phyloP scores from a whole-genome alignment of 2,329 filamentous ascomycete genomes.

The Xylaria sp. region DNA sequence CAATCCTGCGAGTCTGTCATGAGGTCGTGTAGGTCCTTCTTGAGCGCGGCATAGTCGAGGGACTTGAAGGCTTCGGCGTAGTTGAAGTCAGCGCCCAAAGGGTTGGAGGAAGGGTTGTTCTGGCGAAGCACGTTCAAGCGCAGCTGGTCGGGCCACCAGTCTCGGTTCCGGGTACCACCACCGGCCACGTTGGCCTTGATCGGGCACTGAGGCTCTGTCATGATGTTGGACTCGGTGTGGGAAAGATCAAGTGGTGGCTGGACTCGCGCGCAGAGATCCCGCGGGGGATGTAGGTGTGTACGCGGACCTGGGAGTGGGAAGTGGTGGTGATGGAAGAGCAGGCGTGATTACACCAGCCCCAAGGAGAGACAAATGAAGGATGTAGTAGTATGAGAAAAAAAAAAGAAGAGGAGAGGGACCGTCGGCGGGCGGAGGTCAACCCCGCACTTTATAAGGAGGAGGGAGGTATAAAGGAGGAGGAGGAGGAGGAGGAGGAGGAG shows the following conservation, averaged over 20 bases:
- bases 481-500: neutral
- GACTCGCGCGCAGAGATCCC: neutral
- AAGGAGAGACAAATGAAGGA: neutral
- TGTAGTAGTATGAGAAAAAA: neutral
- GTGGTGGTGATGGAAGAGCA: neutral
- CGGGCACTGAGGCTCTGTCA: slow-evolving; percentile 37
- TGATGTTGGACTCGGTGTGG: slow-evolving; percentile 22
- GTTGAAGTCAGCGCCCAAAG: slow-evolving; percentile 73
- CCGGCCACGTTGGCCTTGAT: slow-evolving; percentile 58
- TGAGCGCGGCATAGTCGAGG: slow-evolving; percentile 75
- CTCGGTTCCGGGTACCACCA: slow-evolving; percentile 72
- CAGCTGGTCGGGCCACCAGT: slow-evolving; percentile 80
- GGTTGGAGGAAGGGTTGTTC: slow-evolving; percentile 71
- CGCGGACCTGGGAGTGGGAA: neutral
- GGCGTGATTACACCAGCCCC: slow-evolving; percentile 1
- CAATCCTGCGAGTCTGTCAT: slow-evolving; percentile 84
- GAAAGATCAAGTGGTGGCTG: neutral
- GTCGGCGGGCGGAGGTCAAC: slow-evolving; percentile 27
- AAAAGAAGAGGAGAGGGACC: neutral
- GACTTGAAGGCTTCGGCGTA: slow-evolving; percentile 78
- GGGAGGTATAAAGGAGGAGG: neutral
- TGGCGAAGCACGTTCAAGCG: slow-evolving; percentile 79
- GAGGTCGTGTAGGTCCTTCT: slow-evolving; percentile 76
- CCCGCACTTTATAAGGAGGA: slow-evolving; percentile 39
- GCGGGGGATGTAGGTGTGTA: neutral